Evolutionary conservation across 2,329 filamentous ascomycete species (phyloP).

Genomic region (Pseudogymnoascus sp.): DNA sequence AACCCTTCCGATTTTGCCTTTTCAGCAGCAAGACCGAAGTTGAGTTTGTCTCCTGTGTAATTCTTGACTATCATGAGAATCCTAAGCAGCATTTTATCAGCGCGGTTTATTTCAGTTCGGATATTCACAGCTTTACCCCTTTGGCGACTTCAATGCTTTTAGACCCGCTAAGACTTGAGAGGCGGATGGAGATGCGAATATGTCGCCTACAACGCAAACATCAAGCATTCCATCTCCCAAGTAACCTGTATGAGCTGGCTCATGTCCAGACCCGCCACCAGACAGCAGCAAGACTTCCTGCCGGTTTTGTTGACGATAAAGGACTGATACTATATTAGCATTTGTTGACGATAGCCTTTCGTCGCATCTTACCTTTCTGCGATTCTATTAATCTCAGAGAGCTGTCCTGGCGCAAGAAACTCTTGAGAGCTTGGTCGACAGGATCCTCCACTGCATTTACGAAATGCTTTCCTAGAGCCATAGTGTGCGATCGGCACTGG

Average conservation of each 20-base stretch:
- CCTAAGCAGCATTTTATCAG: conserved; percentile 11
- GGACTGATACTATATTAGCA: not conserved
- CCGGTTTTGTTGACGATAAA: not conserved
- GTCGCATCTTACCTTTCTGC: not conserved
- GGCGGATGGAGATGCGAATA: conserved; percentile 31
- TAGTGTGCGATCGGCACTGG: not conserved
- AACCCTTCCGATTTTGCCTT: conserved; percentile 30
- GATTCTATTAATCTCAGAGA: not conserved
- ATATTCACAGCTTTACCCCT: conserved; percentile 20
- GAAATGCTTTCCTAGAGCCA: not conserved
- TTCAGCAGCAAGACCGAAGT: conserved; percentile 35
- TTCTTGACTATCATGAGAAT: conserved; percentile 30
- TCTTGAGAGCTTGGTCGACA: not conserved
- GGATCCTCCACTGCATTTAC: not conserved
- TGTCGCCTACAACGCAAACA: conserved; percentile 29
- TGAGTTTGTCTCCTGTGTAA: conserved; percentile 36
- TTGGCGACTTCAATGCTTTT: conserved; percentile 24
- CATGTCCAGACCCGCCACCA: conserved; percentile 26
- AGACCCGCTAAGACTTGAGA: conserved; percentile 32
- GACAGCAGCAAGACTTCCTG: conserved; percentile 11
- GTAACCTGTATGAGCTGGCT: conserved; percentile 33
- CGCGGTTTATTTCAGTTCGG: not conserved
- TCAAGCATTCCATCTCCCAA: conserved; percentile 29
- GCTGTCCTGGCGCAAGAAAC: not conserved
- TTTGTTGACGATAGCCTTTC: not conserved